These are phyloP conservation scores for Fusarium continuum DNA, from an alignment of 2,329 filamentous ascomycete species.

Conservation along the genomic window DNA sequence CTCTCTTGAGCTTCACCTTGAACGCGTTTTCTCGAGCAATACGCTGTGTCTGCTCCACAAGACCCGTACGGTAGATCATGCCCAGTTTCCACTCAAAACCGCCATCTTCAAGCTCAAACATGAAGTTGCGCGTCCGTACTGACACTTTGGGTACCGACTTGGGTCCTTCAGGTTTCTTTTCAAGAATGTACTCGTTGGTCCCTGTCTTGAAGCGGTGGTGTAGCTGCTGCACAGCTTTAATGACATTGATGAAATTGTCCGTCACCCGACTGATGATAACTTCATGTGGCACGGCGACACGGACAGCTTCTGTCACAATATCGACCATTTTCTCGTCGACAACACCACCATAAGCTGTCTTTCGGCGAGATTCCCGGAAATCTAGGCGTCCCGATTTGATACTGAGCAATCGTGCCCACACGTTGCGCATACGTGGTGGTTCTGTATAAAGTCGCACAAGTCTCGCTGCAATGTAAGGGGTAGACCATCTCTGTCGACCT, in stretches of 20 bases:
- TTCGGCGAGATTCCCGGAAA: constrained; percentile 78
- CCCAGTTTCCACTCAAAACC: constrained; percentile 98
- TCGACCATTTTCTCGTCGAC: constrained; percentile 85
- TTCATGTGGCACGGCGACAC: constrained; percentile 89
- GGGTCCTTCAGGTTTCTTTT: constrained; percentile 84
- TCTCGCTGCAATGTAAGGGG: constrained; percentile 80
- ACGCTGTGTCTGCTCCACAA: constrained; percentile 89
- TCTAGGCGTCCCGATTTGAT: constrained; percentile 85
- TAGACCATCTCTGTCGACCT: constrained; percentile 86
- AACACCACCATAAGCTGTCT: constrained; percentile 65
- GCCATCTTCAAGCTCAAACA: constrained; percentile 95
- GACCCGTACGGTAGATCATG: constrained; percentile 89
- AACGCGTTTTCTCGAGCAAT: constrained; percentile 92
- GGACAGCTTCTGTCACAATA: constrained; percentile 83
- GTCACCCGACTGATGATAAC: constrained; percentile 88
- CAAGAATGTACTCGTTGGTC: constrained; percentile 86
- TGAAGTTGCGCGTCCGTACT: constrained; percentile 78
- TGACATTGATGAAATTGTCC: constrained; percentile 90
- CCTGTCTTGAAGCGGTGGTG: constrained; percentile 91
- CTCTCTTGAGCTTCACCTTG: constrained; percentile 83
- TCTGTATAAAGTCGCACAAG: constrained; percentile 88
- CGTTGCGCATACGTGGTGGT: constrained; percentile 80
- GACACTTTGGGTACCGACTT: constrained; percentile 89
- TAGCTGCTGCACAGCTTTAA: constrained; percentile 90
- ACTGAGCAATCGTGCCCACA: constrained; percentile 88